A percentile compares a stretch with the other conserved stretches of the same genome.
Conservation (phyloP, 257 asterid species). For the Cruciata laevipes region DNA sequence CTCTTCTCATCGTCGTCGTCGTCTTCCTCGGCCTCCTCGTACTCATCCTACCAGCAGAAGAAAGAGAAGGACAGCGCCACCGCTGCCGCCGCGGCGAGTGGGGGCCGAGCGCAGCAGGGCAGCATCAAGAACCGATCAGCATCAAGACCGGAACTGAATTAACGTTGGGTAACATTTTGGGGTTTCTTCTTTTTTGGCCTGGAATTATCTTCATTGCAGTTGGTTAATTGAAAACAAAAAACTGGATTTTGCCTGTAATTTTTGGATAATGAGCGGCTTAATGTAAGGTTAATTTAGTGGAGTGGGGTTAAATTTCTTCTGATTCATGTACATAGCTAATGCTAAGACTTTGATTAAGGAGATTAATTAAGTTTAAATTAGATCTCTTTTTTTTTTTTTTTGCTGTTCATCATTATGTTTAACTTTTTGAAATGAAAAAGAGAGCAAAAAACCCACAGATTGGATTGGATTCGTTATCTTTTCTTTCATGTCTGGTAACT, state of each 20-base stretch:
- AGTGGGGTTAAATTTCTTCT: not conserved
- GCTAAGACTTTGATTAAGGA: conserved; percentile 7
- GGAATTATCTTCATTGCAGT: not conserved
- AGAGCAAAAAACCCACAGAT: conserved; percentile 10
- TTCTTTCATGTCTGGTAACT: conserved; percentile 10
- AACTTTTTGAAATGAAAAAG: conserved; percentile 21
- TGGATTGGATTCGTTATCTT: conserved; percentile 22
- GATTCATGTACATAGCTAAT: not conserved
- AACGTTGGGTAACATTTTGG: conserved; percentile 12
- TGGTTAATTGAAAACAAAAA: conserved; percentile 1
- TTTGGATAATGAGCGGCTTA: conserved; percentile 16
- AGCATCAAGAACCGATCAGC: conserved; percentile 40
- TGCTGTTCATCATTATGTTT: conserved; percentile 12
- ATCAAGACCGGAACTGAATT: conserved; percentile 42
- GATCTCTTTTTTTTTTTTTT: conserved; percentile 9
- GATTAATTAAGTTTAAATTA: conserved; percentile 7
- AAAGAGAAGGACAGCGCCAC: conserved; percentile 35
- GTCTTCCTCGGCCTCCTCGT: conserved; percentile 48
- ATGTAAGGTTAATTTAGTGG: conserved; percentile 1
- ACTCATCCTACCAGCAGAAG: conserved; percentile 63
- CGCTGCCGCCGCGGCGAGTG: conserved; percentile 13
- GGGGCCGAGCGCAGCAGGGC: conserved; percentile 32
- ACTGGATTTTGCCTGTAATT: conserved; percentile 10
- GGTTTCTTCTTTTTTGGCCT: not conserved
- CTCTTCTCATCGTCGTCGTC: conserved; percentile 60